A percentile compares a stretch with the other conserved stretches of the same genome.
Conservation (phyloP, 352 stramenopile species). For the Globisporangium paroecandrum region DNA sequence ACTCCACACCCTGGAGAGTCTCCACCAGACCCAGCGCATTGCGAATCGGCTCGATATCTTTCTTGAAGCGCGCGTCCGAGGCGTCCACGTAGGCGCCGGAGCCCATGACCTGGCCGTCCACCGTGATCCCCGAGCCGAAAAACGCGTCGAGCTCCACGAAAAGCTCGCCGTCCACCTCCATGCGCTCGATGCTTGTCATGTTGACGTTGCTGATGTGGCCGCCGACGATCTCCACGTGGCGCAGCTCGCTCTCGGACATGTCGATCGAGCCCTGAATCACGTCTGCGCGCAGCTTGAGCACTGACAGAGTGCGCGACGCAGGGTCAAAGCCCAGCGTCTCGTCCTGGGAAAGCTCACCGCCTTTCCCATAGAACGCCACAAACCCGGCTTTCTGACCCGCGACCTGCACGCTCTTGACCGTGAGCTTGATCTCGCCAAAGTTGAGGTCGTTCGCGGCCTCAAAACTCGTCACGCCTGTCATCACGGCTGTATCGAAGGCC, state of each 20-base stretch:
- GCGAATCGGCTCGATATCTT: constrained; percentile 45
- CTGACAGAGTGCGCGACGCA: constrained; percentile 30
- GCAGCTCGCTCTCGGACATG: constrained; percentile 68
- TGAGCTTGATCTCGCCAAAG: constrained; percentile 68
- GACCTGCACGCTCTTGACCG: constrained; percentile 60
- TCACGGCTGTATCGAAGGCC: constrained; percentile 57
- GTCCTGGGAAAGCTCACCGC: constrained; percentile 57
- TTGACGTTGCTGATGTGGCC: constrained; percentile 79
- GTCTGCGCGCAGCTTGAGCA: constrained; percentile 43
- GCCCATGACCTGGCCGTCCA: constrained; percentile 88
- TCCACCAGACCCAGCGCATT: constrained; percentile 44
- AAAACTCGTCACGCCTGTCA: constrained; percentile 57
- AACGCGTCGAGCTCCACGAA: constrained; percentile 82
- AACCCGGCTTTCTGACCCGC: constrained; percentile 45
- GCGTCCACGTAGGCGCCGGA: constrained; percentile 89
- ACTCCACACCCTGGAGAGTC: constrained; percentile 66
- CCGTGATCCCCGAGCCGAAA: constrained; percentile 79
- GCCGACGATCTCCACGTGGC: constrained; percentile 64
- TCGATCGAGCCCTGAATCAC: constrained; percentile 72
- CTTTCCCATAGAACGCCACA: constrained; percentile 71
- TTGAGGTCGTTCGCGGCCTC: constrained; percentile 70
- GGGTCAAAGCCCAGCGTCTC: constrained; percentile 63
- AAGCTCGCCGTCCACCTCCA: constrained; percentile 77
- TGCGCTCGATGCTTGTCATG: constrained; percentile 61
- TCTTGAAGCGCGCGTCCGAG: constrained; percentile 89